Evolutionary conservation across 176 grass and related monocot species (phyloP).

Genomic region (Poa annua): DNA sequence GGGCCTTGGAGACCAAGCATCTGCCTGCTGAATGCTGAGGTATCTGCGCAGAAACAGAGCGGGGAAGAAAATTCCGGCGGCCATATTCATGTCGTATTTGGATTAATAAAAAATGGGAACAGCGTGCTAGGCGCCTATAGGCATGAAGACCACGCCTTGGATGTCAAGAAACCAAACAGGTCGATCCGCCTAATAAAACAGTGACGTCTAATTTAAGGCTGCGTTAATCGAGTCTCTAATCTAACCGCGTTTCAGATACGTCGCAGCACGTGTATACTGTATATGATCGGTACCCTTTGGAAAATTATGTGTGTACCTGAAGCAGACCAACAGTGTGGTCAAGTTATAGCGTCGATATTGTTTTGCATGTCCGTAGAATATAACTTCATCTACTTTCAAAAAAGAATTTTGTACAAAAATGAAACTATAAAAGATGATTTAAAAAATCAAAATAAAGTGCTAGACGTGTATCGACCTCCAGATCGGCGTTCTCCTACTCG

Average conservation of each 20-base stretch:
- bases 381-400: too few relatives aligned
- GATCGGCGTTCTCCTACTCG: too few relatives aligned
- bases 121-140: too few relatives aligned
- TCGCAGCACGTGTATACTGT: not conserved
- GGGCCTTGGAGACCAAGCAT: constrained; percentile 36
- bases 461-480: too few relatives aligned
- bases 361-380: too few relatives aligned
- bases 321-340: not conserved
- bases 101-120: not conserved
- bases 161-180: not conserved
- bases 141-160: not conserved
- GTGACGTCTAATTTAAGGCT: not conserved
- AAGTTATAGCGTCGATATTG: not conserved
- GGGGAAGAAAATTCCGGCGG: not conserved
- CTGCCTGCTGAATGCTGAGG: not conserved
- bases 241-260: not conserved
- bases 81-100: not conserved
- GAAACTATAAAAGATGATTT: too few relatives aligned
- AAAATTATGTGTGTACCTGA: not conserved
- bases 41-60: not conserved
- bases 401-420: too few relatives aligned
- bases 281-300: not conserved
- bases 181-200: not conserved
- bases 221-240: not conserved
- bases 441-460: too few relatives aligned